These are phyloP conservation scores for Colletotrichum tabaci DNA, from an alignment of 2,329 filamentous ascomycete species.

Conservation along the genomic window DNA sequence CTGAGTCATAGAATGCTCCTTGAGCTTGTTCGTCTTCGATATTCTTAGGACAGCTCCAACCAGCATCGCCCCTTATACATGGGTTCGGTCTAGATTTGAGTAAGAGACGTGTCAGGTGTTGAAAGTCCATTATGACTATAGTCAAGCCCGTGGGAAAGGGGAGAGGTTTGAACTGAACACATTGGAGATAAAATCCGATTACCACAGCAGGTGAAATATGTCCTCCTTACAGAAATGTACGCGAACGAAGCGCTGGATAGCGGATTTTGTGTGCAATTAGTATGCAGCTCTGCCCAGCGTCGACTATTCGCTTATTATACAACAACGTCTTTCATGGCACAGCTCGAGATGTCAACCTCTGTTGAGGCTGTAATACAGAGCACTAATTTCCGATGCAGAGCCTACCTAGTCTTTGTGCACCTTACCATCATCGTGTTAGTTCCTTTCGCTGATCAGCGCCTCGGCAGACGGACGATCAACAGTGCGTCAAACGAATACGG, in stretches of 20 bases:
- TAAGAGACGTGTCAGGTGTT: conserved; percentile 2
- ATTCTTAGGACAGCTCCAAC: not conserved
- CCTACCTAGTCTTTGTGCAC: too few relatives aligned
- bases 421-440: not conserved
- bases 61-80: not conserved
- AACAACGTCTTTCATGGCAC: not conserved
- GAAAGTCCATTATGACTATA: not conserved
- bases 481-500: not conserved
- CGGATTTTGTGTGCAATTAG: not conserved
- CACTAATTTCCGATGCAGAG: not conserved
- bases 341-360: not conserved
- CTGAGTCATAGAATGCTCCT: not conserved
- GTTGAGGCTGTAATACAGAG: not conserved
- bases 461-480: not conserved
- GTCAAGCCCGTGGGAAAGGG: not conserved
- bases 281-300: not conserved
- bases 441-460: too few relatives aligned
- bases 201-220: not conserved
- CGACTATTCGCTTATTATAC: too few relatives aligned
- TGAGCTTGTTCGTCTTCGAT: not conserved
- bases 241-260: not conserved
- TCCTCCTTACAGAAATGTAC: not conserved
- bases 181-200: not conserved
- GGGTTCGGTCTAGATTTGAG: not conserved
- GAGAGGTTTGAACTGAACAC: not conserved